These are phyloP conservation scores for Aspergillus neotritici DNA, from an alignment of 2,329 filamentous ascomycete species.

Conservation along the genomic window DNA sequence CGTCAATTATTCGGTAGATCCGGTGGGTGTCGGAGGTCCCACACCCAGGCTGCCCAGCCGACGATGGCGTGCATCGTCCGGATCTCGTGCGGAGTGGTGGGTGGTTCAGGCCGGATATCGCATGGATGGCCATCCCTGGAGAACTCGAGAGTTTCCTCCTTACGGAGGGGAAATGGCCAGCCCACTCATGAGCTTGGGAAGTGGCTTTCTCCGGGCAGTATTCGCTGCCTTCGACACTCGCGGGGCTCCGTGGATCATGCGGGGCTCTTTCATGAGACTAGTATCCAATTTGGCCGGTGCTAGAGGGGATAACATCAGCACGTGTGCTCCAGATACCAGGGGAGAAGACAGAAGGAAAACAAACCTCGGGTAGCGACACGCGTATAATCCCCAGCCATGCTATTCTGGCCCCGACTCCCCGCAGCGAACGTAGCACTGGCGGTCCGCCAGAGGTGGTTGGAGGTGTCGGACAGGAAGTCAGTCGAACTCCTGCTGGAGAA, in stretches of 20 bases:
- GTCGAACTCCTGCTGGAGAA: slow-evolving; percentile 48
- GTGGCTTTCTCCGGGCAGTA: slow-evolving; percentile 38
- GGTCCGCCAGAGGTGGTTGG: slow-evolving; percentile 59
- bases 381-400: slow-evolving; percentile 47
- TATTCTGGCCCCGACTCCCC: slow-evolving; percentile 44
- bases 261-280: slow-evolving; percentile 83
- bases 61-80: neutral
- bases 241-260: slow-evolving; percentile 83
- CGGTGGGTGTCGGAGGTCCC: no score
- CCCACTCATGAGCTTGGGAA: slow-evolving; percentile 40
- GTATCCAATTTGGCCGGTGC: slow-evolving; percentile 80
- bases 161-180: slow-evolving; percentile 33
- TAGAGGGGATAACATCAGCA: slow-evolving; percentile 45
- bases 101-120: no score
- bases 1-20: neutral
- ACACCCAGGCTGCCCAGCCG: neutral
- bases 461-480: slow-evolving; percentile 57
- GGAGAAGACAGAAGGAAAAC: slow-evolving; percentile 15
- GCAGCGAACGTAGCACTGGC: slow-evolving; percentile 53
- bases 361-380: slow-evolving; percentile 47
- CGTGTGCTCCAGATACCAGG: neutral
- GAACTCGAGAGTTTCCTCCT: neutral
- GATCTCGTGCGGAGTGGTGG: no score
- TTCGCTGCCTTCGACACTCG: slow-evolving; percentile 46
- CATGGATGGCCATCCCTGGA: slow-evolving; percentile 9